Percentiles rank a stretch among this genome's conserved stretches.
These are phyloP conservation scores for Kandelia obovata DNA, from an alignment of 345 rosid genomes.

Conservation along the genomic window DNA sequence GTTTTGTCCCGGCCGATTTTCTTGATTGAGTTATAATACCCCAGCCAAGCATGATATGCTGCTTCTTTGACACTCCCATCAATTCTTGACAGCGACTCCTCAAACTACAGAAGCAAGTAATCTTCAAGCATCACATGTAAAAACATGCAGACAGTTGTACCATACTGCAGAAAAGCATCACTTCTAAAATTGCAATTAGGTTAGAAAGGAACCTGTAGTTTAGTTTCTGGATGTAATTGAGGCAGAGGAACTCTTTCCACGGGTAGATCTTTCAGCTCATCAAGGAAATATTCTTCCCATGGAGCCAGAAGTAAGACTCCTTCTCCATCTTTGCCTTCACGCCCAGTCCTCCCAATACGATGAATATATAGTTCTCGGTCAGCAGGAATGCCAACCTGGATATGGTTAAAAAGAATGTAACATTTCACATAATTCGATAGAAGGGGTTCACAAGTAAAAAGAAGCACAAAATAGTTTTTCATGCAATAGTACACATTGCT, in stretches of 20 bases:
- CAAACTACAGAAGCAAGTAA: constrained; percentile 50
- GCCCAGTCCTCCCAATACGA: constrained; percentile 89
- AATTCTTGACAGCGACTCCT: constrained; percentile 56
- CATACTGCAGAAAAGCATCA: too few relatives aligned
- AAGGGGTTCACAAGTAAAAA: background rate
- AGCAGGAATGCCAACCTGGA: constrained; percentile 76
- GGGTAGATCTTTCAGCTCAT: constrained; percentile 76
- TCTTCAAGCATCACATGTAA: constrained; percentile 6
- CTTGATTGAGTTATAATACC: constrained; percentile 80
- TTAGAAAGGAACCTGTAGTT: constrained; percentile 49
- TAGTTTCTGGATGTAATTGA: constrained; percentile 47
- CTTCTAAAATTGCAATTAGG: constrained; percentile 4
- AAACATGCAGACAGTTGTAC: background rate
- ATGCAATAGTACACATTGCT: background rate
- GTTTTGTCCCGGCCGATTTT: constrained; percentile 90
- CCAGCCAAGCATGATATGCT: constrained; percentile 97
- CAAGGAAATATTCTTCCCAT: constrained; percentile 90
- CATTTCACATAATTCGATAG: constrained; percentile 1
- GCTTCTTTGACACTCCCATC: constrained; percentile 85
- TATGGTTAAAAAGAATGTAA: constrained; percentile 13
- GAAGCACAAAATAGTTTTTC: background rate
- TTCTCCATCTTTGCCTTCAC: constrained; percentile 77
- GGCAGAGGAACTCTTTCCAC: constrained; percentile 59
- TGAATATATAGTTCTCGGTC: constrained; percentile 83
- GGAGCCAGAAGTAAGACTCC: constrained; percentile 90